phyloP scores from a whole-genome alignment of 2,329 filamentous ascomycete genomes.

The Ceratocystis cubensis region DNA sequence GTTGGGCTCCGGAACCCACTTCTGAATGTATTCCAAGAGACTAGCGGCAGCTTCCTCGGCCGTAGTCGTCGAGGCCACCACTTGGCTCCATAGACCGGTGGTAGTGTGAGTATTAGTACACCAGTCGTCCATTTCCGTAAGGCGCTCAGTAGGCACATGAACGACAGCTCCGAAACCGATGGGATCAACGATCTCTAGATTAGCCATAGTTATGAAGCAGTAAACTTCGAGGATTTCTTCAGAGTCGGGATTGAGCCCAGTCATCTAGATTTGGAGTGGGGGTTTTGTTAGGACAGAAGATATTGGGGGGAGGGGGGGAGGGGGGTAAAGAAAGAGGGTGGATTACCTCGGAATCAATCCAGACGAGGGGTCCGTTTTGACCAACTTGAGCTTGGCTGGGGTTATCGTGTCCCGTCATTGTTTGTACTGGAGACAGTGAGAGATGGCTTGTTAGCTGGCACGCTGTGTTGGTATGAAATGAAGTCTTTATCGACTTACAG shows the following conservation, averaged over 20 bases:
- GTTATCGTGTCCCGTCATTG: background rate
- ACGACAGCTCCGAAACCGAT: constrained; percentile 70
- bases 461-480: background rate
- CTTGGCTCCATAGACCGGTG: constrained; percentile 65
- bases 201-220: constrained; percentile 75
- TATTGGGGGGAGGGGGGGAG: background rate
- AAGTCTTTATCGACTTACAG: background rate
- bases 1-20: constrained; percentile 52
- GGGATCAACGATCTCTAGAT: constrained; percentile 63
- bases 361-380: constrained; percentile 54
- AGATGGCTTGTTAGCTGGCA: background rate
- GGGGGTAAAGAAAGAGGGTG: background rate
- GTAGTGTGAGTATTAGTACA: constrained; percentile 66
- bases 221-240: constrained; percentile 87
- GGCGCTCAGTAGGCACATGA: constrained; percentile 54
- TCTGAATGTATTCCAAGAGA: constrained; percentile 66
- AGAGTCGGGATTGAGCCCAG: constrained; percentile 50
- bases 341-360: constrained; percentile 59
- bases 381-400: background rate
- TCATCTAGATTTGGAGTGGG: constrained; percentile 58
- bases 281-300: background rate
- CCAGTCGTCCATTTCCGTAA: constrained; percentile 80
- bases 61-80: constrained; percentile 34
- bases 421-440: background rate
- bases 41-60: constrained; percentile 63